Percentiles rank a stretch among this genome's conserved stretches.
Conservation (phyloP, 805 yeast species). For the Lipomyces kockii region DNA sequence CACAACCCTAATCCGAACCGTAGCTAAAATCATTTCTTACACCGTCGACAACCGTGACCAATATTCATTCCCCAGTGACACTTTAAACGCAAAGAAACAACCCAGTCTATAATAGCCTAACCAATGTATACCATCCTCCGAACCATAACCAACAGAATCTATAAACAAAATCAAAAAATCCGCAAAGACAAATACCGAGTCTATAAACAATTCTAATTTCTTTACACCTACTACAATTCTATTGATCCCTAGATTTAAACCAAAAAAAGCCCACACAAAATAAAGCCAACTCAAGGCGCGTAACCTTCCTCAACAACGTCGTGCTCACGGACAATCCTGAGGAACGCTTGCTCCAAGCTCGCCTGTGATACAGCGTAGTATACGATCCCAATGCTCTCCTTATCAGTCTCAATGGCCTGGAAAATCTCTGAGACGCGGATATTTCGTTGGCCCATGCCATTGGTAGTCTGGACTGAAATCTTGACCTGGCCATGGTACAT, state of each 20-base stretch:
- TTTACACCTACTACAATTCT: background rate
- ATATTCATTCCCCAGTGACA: no score
- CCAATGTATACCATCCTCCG: no score
- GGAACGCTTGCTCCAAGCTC: constrained; percentile 45
- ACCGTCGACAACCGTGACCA: no score
- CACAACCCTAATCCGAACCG: no score
- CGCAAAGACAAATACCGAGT: no score
- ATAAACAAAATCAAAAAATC: no score
- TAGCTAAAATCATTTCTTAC: no score
- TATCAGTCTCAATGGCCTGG: constrained; percentile 33
- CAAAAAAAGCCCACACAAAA: background rate
- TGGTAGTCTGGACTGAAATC: constrained; percentile 40
- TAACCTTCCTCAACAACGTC: constrained; percentile 41
- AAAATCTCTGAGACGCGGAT: constrained; percentile 39
- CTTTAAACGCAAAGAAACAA: background rate
- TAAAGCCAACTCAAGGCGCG: constrained; percentile 11
- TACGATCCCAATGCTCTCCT: constrained; percentile 37
- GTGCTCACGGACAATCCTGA: constrained; percentile 43
- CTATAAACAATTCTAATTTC: no score
- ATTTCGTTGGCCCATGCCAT: constrained; percentile 31
- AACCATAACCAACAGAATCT: no score
- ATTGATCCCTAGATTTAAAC: background rate
- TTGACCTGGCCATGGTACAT: constrained; percentile 45
- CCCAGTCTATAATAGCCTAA: no score
- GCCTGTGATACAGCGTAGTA: constrained; percentile 44